phyloP scores from a whole-genome alignment of 352 stramenopile genomes.

The Hyphochytrium catenoides region DNA sequence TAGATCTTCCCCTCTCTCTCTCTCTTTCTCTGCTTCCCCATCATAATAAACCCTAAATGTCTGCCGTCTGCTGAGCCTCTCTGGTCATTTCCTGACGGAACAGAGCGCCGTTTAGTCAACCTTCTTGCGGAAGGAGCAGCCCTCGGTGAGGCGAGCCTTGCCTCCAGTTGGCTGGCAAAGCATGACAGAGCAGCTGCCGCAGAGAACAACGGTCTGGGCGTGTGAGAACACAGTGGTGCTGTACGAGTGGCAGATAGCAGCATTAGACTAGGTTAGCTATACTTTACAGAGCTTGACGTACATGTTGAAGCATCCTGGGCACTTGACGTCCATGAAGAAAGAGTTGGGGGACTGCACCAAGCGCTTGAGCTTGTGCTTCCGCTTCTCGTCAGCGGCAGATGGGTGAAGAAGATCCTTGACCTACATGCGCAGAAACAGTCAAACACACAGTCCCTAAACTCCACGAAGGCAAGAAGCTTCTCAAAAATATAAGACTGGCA shows the following conservation, averaged over 20 bases:
- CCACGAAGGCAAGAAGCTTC: too few species aligned
- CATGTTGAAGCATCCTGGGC: slow-evolving; percentile 99
- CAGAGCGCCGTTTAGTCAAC: slow-evolving; percentile 88
- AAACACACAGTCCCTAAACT: too few species aligned
- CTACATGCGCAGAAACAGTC: too few species aligned
- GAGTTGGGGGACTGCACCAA: slow-evolving; percentile 97
- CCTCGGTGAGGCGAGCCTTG: slow-evolving; percentile 92
- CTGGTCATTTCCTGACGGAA: too few species aligned
- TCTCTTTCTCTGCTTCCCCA: too few species aligned
- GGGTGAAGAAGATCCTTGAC: slow-evolving; percentile 98
- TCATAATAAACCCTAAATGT: too few species aligned
- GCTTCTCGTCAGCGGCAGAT: slow-evolving; percentile 74
- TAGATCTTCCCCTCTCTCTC: too few species aligned
- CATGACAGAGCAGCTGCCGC: slow-evolving; percentile 88
- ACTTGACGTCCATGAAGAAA: slow-evolving; percentile 99
- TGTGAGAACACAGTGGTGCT: slow-evolving; percentile 97
- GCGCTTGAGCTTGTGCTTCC: slow-evolving; percentile 98
- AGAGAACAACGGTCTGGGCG: slow-evolving; percentile 93
- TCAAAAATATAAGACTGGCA: too few species aligned
- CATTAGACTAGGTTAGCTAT: background rate
- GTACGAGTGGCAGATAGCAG: background rate
- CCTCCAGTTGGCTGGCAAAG: slow-evolving; percentile 95
- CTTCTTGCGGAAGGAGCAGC: slow-evolving; percentile 99
- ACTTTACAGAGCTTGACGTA: slow-evolving; percentile 10
- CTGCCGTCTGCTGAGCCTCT: too few species aligned